Evolutionary conservation across 768 basidiomycete species (phyloP), one percentile per base, ranked within the genome.

Genomic region (Leccinellum luteum): DNA sequence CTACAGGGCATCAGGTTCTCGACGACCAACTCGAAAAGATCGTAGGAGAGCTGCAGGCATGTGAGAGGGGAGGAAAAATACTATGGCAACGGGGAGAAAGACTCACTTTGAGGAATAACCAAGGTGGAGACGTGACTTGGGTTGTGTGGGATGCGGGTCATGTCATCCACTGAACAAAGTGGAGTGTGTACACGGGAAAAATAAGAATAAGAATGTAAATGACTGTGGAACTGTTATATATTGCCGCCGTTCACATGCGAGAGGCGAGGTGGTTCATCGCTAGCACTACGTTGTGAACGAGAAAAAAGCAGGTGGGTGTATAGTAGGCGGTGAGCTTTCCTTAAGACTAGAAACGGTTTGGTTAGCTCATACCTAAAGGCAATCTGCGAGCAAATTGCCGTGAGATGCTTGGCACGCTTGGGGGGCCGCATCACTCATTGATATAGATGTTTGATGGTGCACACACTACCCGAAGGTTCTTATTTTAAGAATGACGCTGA

Each of bases 111-210:
- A 45, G 10, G 14, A 56, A 52, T 19, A 38, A 10, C 19, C 48
- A 14, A 32, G 27, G 23, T 2, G 25, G 32, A 25, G 34, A 35
- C 17, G 21, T 10, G 54, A 25, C 32, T 13, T 65, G 66, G 64
- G 51, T 17, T 4, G 66, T 68, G 28, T 67, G 57, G 66, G 63
- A 65, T 55, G 63, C 53, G 6, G 60, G 54, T 48, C 38, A 41
- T 48, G 43, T 52, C 38, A 30, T 28, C 34, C 21, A 48, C 21
- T 56, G 35, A 38, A 21, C 9, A 47, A 13, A 38, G 31, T 6
- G 25, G 28, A 8, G 28, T 14, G n/a, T 15, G 35, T 21, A 21
- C 21, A 44, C 13, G 3, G 21, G 43, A 13, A 44, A 13, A 21
- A 45, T 14, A 23, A 15, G 44, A 3, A 44, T 21, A 19, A 12